Base-by-base conservation (phyloP, 108 stramenopile genomes). In the Schizochytrium sp. region DNA sequence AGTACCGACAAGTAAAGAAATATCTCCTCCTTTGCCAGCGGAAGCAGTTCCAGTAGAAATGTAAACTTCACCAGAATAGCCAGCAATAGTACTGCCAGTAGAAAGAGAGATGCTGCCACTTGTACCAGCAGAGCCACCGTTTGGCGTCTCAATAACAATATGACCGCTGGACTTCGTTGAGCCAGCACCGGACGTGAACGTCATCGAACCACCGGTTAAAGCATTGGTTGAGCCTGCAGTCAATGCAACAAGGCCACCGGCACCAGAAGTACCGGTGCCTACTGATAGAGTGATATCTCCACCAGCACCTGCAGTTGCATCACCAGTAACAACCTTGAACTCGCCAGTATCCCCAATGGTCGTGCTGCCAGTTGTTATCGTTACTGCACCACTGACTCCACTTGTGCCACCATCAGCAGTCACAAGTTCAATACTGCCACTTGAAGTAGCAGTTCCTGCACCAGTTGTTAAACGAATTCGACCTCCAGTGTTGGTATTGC, bases 11-110 rank as follows among this genome's bases (percentile, higher is more conserved):
- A 60, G 42, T 5, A 92, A 53, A 4, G 56, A 41, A 41, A 93
- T 73, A 38, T 90, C 88, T 15, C 91, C 91, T 45, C 93, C 93
- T 4, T 59, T 90, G 3, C 93, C 93, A n/a, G 28, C n/a, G 57
- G 57, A 13, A 8, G 57, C 57, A 58, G 57, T 15, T 8, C 57
- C 57, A 8, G 57, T 58, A 15, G 8, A 13, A 8, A 72, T 41
- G 28, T 28, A 53, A 12, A 83, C 12, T 38, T 47, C 76, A 19
- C 76, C 76, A 47, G 76, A 5, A 19, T 47, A 46, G 8, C 76
- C 76, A 19, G 4, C 7, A 4, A 10, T 38, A 7, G 76, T 19
- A 4, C n/a, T 83, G 7, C 76, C 76, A 53, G 76, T 47, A 7
- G 76, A 15, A 4, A 83, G 49, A 19, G 50, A 12, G 12, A 83